These are phyloP conservation scores for Penicillium sclerotigenum DNA, from an alignment of 2,329 filamentous ascomycete genomes.

Conservation along the genomic window DNA sequence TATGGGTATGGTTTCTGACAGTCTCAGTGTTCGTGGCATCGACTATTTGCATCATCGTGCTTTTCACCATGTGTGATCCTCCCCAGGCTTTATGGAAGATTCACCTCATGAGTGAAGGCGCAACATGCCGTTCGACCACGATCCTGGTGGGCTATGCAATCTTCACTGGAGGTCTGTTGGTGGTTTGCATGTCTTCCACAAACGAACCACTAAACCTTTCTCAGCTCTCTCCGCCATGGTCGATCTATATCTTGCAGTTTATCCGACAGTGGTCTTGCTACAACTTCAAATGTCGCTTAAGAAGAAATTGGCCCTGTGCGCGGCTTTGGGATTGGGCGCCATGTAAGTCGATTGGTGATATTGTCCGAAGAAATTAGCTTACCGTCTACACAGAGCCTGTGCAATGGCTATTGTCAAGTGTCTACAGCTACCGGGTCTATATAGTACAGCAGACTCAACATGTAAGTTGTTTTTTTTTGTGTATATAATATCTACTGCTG, in stretches of 20 bases:
- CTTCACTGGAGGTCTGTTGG: conserved; percentile 38
- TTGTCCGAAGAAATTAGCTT: not conserved
- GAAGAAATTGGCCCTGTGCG: conserved; percentile 21
- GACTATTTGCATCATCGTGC: conserved; percentile 37
- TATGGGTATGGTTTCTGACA: conserved; percentile 29
- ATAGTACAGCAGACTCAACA: conserved; percentile 9
- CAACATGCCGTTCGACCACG: conserved; percentile 34
- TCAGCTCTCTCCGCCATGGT: conserved; percentile 29
- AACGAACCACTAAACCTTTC: not conserved
- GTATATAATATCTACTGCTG: not conserved
- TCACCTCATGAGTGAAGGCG: conserved; percentile 25
- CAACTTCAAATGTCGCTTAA: conserved; percentile 31
- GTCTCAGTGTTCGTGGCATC: conserved; percentile 30
- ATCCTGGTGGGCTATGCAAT: conserved; percentile 42
- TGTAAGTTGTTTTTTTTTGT: not conserved
- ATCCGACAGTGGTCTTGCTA: conserved; percentile 32
- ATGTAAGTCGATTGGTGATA: not conserved
- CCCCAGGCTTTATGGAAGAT: conserved; percentile 39
- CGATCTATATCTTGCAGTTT: conserved; percentile 34
- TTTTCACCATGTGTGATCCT: conserved; percentile 46
- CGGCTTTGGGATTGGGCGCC: not conserved
- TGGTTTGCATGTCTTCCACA: not conserved
- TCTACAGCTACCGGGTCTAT: conserved; percentile 28
- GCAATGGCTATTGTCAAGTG: conserved; percentile 36
- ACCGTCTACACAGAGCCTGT: conserved; percentile 25